Conservation (phyloP, 768 basidiomycete genomes). For the Boletus rex-veris region DNA sequence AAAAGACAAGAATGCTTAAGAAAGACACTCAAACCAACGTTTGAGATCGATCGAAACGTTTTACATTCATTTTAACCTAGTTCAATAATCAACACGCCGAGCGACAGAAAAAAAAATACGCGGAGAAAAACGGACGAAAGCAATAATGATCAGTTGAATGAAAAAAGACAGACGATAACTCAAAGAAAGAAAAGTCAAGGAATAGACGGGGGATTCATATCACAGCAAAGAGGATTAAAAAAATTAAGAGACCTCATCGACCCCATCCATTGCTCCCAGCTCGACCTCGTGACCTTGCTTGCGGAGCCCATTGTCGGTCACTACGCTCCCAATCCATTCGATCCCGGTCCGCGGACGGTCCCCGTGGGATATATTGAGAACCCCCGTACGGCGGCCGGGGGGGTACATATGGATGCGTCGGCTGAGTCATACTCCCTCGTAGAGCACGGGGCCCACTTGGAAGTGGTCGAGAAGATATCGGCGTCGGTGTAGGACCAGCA, state of each 20-base stretch:
- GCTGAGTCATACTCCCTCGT: constrained; percentile 26
- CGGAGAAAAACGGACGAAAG: constrained; percentile 17
- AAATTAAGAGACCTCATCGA: constrained; percentile 17
- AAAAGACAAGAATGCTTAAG: not conserved
- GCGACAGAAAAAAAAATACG: constrained; percentile 3
- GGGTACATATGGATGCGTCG: constrained; percentile 19
- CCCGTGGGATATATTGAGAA: constrained; percentile 43
- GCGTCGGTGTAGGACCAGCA: constrained; percentile 15
- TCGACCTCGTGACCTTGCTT: constrained; percentile 30
- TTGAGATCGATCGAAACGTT: not conserved
- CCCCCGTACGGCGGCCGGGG: constrained; percentile 22
- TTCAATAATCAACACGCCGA: constrained; percentile 6
- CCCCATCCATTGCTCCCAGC: constrained; percentile 38
- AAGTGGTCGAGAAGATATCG: constrained; percentile 31
- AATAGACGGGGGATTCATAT: constrained; percentile 4
- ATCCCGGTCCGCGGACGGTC: constrained; percentile 52
- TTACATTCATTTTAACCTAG: constrained; percentile 9
- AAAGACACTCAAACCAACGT: not conserved
- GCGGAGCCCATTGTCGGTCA: constrained; percentile 34
- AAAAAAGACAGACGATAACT: not conserved
- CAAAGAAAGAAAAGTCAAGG: not conserved
- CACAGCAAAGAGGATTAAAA: constrained; percentile 12
- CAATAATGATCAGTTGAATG: constrained; percentile 33
- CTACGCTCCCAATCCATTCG: constrained; percentile 44
- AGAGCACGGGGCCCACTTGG: constrained; percentile 42